Conservation (phyloP, 2,329 filamentous ascomycete genomes). For the Fusarium concolor region DNA sequence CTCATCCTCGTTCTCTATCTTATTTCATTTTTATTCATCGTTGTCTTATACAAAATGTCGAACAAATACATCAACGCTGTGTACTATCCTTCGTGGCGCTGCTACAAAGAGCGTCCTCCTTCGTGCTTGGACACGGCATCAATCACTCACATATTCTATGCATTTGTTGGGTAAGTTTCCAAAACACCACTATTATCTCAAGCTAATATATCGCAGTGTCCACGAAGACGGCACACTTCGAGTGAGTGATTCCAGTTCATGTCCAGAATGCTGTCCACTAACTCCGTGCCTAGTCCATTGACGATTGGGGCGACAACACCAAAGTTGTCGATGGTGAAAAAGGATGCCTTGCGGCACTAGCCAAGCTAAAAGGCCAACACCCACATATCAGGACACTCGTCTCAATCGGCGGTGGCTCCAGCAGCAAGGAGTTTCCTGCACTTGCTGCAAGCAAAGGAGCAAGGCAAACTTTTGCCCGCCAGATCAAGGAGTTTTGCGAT, state of each 20-base stretch:
- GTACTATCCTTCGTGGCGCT: constrained; percentile 75
- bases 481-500: constrained; percentile 65
- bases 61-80: constrained; percentile 54
- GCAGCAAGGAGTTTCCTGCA: constrained; percentile 70
- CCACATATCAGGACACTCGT: constrained; percentile 69
- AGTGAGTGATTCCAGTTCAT: constrained; percentile 48
- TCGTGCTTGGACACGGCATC: constrained; percentile 66
- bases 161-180: constrained; percentile 65
- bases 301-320: constrained; percentile 72
- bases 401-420: constrained; percentile 73
- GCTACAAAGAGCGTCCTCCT: constrained; percentile 70
- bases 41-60: constrained; percentile 17
- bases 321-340: constrained; percentile 69
- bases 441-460: constrained; percentile 62
- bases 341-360: constrained; percentile 71
- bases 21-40: background rate
- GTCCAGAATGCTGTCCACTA: background rate
- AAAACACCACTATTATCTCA: background rate
- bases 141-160: constrained; percentile 73
- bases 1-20: background rate
- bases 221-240: constrained; percentile 53
- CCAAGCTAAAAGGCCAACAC: constrained; percentile 67
- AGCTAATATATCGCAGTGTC: constrained; percentile 45
- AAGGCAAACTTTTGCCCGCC: constrained; percentile 66
- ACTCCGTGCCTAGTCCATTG: constrained; percentile 55